Conservation (phyloP, 805 yeast species). For the Schwanniomyces pseudopolymorphus region DNA sequence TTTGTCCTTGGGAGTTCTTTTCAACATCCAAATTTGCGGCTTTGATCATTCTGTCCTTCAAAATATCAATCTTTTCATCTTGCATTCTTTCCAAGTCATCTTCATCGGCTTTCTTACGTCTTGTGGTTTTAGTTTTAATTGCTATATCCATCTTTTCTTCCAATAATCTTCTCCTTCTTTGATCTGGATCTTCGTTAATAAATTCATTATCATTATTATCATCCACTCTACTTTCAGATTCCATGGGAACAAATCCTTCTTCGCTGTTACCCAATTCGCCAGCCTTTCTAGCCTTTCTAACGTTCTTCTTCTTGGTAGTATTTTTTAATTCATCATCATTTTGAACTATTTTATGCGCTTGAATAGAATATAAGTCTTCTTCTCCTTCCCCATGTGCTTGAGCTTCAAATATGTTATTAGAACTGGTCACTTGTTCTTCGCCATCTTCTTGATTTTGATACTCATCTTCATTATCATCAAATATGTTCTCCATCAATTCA, state of each 20-base stretch:
- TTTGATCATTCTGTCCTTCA: slow-evolving; percentile 86
- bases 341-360: slow-evolving; percentile 19
- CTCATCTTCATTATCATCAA: not conserved
- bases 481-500: not conserved
- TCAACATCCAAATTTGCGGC: slow-evolving; percentile 78
- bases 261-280: slow-evolving; percentile 4
- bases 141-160: slow-evolving; percentile 82
- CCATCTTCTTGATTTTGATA: not conserved
- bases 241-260: slow-evolving; percentile 12
- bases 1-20: slow-evolving; percentile 55
- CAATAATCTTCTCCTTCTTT: slow-evolving; percentile 64
- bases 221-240: slow-evolving; percentile 1
- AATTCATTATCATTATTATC: slow-evolving; percentile 9
- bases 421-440: not conserved
- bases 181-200: slow-evolving; percentile 34
- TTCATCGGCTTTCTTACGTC: slow-evolving; percentile 73
- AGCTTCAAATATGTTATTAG: not conserved
- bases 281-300: slow-evolving; percentile 17
- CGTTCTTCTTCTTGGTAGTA: slow-evolving; percentile 26
- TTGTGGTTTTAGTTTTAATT: slow-evolving; percentile 59
- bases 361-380: slow-evolving; percentile 18
- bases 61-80: slow-evolving; percentile 80
- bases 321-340: slow-evolving; percentile 8
- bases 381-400: not conserved
- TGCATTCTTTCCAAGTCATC: slow-evolving; percentile 94